Percentiles rank a stretch among this genome's conserved stretches.
Conservation (phyloP, 176 grass and related monocot genomes). For the maize (Zea mays) region Zm-B73-REFERENCE-NAM-5.0 NC_050096.1:62466501-62467000, state of each 20-base stretch:
- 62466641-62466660: not conserved
- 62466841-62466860: not conserved
- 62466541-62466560: too few species aligned
- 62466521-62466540: too few species aligned
- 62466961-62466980: slow-evolving; percentile 85
- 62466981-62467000: slow-evolving; percentile 81
- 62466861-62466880: slow-evolving; percentile 47
- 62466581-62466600: slow-evolving; percentile 6
- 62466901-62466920: slow-evolving; percentile 75
- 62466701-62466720: not conserved
- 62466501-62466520: too few species aligned
- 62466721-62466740: too few species aligned
- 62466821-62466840: not conserved
- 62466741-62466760: too few species aligned
- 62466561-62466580: too few species aligned
- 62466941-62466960: slow-evolving; percentile 80
- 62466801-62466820: not conserved
- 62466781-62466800: too few species aligned
- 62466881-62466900: slow-evolving; percentile 71
- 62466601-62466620: not conserved
- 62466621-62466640: slow-evolving; percentile 13
- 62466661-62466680: slow-evolving; percentile 3
- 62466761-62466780: too few species aligned
- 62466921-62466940: slow-evolving; percentile 67
- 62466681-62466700: not conserved